phyloP scores from a whole-genome alignment of 2,329 filamentous ascomycete genomes.

The Alternaria brassicicola region DNA sequence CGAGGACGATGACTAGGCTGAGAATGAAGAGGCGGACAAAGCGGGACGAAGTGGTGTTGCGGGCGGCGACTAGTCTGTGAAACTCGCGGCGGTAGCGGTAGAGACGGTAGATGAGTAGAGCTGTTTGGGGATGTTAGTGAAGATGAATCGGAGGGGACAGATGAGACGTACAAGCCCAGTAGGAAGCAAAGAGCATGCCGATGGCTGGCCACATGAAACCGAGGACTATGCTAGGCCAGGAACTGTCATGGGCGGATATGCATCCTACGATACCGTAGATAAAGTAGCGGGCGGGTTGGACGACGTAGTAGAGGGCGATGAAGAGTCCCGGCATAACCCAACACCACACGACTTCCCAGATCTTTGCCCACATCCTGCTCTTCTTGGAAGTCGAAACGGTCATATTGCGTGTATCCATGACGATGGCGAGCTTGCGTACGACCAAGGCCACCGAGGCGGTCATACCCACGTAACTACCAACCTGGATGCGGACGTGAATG shows the following conservation, averaged over 20 bases:
- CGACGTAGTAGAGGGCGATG: conserved; percentile 63
- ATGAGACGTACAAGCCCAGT: conserved; percentile 62
- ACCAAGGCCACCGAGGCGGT: conserved; percentile 63
- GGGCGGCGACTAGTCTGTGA: conserved; percentile 59
- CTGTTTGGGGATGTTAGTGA: conserved; percentile 47
- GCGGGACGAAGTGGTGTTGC: conserved; percentile 62
- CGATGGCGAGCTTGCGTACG: conserved; percentile 63
- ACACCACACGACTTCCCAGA: conserved; percentile 63
- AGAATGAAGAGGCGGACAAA: conserved; percentile 68
- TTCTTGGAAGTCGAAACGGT: conserved; percentile 58
- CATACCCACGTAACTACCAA: conserved; percentile 60
- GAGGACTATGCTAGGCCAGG: conserved; percentile 64
- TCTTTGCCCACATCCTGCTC: conserved; percentile 54
- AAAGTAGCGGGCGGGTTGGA: conserved; percentile 65
- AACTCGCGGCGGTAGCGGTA: conserved; percentile 65
- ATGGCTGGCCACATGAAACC: conserved; percentile 63
- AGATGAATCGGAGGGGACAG: background rate
- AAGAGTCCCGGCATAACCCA: conserved; percentile 61
- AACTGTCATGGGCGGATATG: conserved; percentile 58
- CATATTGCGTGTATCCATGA: conserved; percentile 65
- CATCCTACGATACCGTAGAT: conserved; percentile 67
- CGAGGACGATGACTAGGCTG: conserved; percentile 56
- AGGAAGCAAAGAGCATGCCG: conserved; percentile 59
- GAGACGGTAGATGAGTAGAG: conserved; percentile 65
- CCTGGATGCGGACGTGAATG: conserved; percentile 64